phyloP scores from a whole-genome alignment of 1,139 yeast species.

The Yamadazyma diddensiae region DNA sequence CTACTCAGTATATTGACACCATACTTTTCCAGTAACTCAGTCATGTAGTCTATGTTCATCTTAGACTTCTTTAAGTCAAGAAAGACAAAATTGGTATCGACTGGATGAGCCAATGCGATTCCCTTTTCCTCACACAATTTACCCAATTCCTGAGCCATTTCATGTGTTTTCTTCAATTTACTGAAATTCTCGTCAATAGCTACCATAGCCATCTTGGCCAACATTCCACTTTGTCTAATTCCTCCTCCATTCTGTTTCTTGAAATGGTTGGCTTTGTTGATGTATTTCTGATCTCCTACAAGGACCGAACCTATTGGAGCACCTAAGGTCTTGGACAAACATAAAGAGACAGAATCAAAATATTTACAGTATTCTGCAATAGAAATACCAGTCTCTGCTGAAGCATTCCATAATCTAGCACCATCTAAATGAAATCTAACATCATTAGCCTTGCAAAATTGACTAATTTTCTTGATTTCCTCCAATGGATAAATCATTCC shows the following conservation, averaged over 20 bases:
- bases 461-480: slow-evolving; percentile 36
- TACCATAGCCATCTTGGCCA: slow-evolving; percentile 50
- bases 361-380: slow-evolving; percentile 37
- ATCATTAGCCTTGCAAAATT: slow-evolving; percentile 33
- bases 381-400: slow-evolving; percentile 38
- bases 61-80: slow-evolving; percentile 59
- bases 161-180: slow-evolving; percentile 59
- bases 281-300: slow-evolving; percentile 31
- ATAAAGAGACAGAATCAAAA: slow-evolving; percentile 45
- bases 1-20: slow-evolving; percentile 70
- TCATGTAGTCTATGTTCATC: slow-evolving; percentile 57
- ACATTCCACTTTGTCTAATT: slow-evolving; percentile 43
- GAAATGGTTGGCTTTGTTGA: slow-evolving; percentile 45
- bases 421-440: slow-evolving; percentile 45
- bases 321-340: slow-evolving; percentile 45
- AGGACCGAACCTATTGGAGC: slow-evolving; percentile 48
- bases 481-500: slow-evolving; percentile 44
- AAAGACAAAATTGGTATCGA: slow-evolving; percentile 84
- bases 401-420: slow-evolving; percentile 48
- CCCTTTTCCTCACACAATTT: slow-evolving; percentile 47
- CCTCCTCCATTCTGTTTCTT: slow-evolving; percentile 50
- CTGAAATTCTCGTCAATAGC: slow-evolving; percentile 77
- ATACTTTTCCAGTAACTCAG: slow-evolving; percentile 53
- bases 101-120: slow-evolving; percentile 67
- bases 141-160: slow-evolving; percentile 66